phyloP scores from a whole-genome alignment of 192 early-diverging fungal genomes.

The Globomyces pollinis-pini region DNA sequence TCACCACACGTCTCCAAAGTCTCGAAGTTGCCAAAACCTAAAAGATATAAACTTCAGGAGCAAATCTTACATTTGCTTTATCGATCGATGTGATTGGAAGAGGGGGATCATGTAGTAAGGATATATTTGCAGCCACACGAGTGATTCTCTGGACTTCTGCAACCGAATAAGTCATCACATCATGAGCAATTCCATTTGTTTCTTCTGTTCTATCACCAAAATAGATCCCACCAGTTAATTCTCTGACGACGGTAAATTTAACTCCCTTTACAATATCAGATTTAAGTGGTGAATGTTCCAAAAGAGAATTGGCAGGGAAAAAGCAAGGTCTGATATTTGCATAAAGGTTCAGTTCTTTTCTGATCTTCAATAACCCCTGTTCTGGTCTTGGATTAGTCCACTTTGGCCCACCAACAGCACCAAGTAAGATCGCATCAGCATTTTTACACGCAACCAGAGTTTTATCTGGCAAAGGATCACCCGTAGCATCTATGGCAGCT shows the following conservation, averaged over 20 bases:
- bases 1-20: constrained; percentile 92
- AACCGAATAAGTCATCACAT: constrained; percentile 90
- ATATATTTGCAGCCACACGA: constrained; percentile 81
- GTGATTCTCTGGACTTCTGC: constrained; percentile 92
- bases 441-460: constrained; percentile 73
- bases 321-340: constrained; percentile 94
- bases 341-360: constrained; percentile 89
- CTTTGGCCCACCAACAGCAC: constrained; percentile 96
- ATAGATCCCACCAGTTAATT: constrained; percentile 96
- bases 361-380: constrained; percentile 83
- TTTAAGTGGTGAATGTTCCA: constrained; percentile 81
- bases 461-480: constrained; percentile 75
- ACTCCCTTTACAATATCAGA: constrained; percentile 83
- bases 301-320: constrained; percentile 78
- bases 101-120: constrained; percentile 68
- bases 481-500: constrained; percentile 82
- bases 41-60: too few relatives aligned
- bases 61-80: constrained; percentile 99
- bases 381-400: constrained; percentile 88
- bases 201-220: constrained; percentile 91
- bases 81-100: constrained; percentile 92
- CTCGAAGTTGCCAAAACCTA: constrained; percentile 91
- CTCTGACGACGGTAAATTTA: constrained; percentile 87
- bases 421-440: constrained; percentile 89
- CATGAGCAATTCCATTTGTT: constrained; percentile 76